Percentiles rank a stretch among this genome's conserved stretches.
phyloP scores from a whole-genome alignment of 805 yeast genomes.

The Zygosaccharomyces rouxii region DNA sequence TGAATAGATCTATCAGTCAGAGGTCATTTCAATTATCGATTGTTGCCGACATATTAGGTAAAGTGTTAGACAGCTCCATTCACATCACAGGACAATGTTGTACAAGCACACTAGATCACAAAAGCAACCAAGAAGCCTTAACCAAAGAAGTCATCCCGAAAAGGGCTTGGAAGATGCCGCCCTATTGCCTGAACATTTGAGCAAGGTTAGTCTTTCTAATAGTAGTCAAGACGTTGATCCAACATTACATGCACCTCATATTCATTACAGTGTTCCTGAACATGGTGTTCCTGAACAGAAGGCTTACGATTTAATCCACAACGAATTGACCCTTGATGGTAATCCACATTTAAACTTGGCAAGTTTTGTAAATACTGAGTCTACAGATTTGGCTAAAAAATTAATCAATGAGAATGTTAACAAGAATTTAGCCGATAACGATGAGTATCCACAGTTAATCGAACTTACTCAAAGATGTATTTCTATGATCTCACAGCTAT shows the following conservation, averaged over 20 bases:
- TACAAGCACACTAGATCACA: constrained; percentile 17
- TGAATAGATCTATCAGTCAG: no score
- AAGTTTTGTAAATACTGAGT: constrained; percentile 76
- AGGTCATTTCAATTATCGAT: no score
- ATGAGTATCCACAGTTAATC: constrained; percentile 84
- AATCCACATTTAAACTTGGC: constrained; percentile 81
- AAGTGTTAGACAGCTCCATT: neutral
- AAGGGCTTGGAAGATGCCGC: constrained; percentile 14
- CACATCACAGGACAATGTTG: constrained; percentile 11
- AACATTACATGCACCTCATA: neutral
- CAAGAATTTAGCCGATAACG: constrained; percentile 88
- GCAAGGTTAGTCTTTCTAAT: constrained; percentile 6
- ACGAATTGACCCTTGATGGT: constrained; percentile 79
- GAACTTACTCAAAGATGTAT: constrained; percentile 80
- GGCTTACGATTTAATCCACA: constrained; percentile 61
- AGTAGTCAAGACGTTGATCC: neutral
- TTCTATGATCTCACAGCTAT: constrained; percentile 69
- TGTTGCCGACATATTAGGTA: no score
- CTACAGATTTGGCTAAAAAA: constrained; percentile 49
- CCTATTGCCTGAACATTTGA: constrained; percentile 17
- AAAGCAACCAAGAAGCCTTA: constrained; percentile 15
- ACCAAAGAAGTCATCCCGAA: constrained; percentile 6
- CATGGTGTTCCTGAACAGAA: constrained; percentile 48
- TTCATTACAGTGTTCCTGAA: constrained; percentile 49
- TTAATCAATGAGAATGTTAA: constrained; percentile 67